These are phyloP conservation scores for Phytophthora sp. DNA, from an alignment of 352 stramenopile genomes.

Conservation along the genomic window DNA sequence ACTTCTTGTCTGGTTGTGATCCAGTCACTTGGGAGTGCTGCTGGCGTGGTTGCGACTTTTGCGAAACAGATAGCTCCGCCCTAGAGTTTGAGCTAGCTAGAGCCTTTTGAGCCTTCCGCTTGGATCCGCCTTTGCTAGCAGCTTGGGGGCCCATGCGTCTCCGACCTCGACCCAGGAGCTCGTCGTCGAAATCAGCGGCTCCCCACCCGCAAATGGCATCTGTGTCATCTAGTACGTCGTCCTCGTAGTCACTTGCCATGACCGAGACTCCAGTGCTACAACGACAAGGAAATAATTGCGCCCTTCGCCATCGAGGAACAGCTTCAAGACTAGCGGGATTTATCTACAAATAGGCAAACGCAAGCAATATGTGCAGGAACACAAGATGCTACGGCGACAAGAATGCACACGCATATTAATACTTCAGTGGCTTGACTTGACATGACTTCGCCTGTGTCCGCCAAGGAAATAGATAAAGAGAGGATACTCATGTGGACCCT, in stretches of 20 bases:
- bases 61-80: background rate
- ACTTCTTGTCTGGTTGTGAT: background rate
- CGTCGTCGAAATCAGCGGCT: conserved; percentile 24
- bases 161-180: background rate
- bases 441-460: conserved; percentile 1
- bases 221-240: conserved; percentile 8
- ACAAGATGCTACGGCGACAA: conserved; percentile 1
- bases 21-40: background rate
- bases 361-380: background rate
- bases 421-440: conserved; percentile 16
- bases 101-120: conserved; percentile 3
- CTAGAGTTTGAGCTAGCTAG: background rate
- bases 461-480: conserved; percentile 7
- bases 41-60: background rate
- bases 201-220: conserved; percentile 35
- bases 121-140: background rate
- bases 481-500: too few relatives aligned
- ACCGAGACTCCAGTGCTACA: background rate
- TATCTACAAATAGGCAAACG: conserved; percentile 23
- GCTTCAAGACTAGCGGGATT: background rate
- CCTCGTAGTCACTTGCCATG: conserved; percentile 6
- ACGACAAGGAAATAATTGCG: background rate
- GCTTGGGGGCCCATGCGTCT: background rate
- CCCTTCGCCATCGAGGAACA: conserved; percentile 1
- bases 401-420: conserved; percentile 20